Base-by-base conservation (phyloP, 192 early-diverging fungal genomes). In the Geranomyces variabilis region DNA sequence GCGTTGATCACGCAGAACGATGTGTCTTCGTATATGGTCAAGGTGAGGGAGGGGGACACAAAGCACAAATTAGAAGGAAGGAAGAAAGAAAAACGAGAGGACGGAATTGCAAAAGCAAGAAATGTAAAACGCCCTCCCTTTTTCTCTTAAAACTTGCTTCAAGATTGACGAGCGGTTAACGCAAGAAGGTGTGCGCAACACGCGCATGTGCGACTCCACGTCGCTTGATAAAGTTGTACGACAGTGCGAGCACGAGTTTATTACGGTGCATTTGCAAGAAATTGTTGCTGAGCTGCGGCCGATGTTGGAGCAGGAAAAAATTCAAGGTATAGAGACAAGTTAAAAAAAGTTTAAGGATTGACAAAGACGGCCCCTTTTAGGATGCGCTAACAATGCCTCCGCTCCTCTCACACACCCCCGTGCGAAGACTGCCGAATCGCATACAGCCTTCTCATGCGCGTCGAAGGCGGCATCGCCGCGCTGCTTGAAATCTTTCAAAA, bases 1-100 rank as follows among this genome's bases (percentile, higher is more conserved):
- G 63, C 69, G 28, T 75, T 84, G 29, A 80, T 93, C 21, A 71
- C 89, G 0, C 79, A 71, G 30, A 70, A 80, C 22, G 75, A 75
- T 5, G 89, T 93, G 21, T 91, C 90, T 8, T 70, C 78, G n/a
- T 95, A 89, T 69, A 90, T 94, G 88, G 80, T 74, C 51, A 84
- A 84, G 76, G 86, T 82, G 69, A 36, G 64, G 15, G 14, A 4
- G 1, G 65, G 9, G n/a, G 5, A 17, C n/a, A 2, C 2, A 4
- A 1, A 64, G 10, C 36, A 10, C 5, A 41, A 10, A 41, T 3
- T 7, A 10, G 10, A 10, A 41, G 36, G 10, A 15, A 26, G 6
- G 33, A 8, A 47, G 21, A 29, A 30, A 15, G 31, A 53, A 56
- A 61, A 58, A 55, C 3, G 36, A 41, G 36, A 41, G 36, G 36